Evolutionary conservation across 192 early-diverging fungal genomes (phyloP).

Genomic region (Coemansia sp.): DNA sequence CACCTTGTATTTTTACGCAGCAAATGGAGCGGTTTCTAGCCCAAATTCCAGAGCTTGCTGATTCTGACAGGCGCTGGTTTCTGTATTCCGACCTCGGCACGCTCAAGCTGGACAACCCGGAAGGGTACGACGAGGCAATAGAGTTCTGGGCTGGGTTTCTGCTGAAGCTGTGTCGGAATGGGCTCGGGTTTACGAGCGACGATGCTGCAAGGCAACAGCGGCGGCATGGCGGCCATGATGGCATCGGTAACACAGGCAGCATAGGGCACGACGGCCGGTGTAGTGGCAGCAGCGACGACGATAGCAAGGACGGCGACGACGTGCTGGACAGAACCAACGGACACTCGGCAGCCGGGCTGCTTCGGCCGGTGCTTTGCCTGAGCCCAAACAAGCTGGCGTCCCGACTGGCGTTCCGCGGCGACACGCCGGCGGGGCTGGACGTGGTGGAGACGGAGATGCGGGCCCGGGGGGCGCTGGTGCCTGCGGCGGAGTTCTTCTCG

Average conservation of each 20-base stretch:
- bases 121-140: conserved; percentile 33
- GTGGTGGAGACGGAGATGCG: conserved; percentile 18
- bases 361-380: conserved; percentile 26
- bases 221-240: background rate
- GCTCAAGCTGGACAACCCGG: conserved; percentile 43
- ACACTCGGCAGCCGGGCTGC: background rate
- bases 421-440: conserved; percentile 42
- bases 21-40: conserved; percentile 21
- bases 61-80: conserved; percentile 45
- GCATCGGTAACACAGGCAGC: background rate
- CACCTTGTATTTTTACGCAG: background rate
- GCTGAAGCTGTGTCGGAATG: conserved; percentile 9
- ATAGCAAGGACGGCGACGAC: background rate
- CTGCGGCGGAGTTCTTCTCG: conserved; percentile 15
- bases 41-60: conserved; percentile 17
- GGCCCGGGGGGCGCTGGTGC: conserved; percentile 4
- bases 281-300: background rate
- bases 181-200: conserved; percentile 10
- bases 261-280: background rate
- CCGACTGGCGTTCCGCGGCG: conserved; percentile 28
- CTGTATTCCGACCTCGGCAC: conserved; percentile 41
- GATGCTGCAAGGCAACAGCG: background rate
- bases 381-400: conserved; percentile 13
- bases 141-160: conserved; percentile 37
- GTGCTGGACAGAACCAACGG: conserved; percentile 7